These are phyloP conservation scores for Globisporangium iwayamae DNA, from an alignment of 352 stramenopile genomes.

Conservation along the genomic window DNA sequence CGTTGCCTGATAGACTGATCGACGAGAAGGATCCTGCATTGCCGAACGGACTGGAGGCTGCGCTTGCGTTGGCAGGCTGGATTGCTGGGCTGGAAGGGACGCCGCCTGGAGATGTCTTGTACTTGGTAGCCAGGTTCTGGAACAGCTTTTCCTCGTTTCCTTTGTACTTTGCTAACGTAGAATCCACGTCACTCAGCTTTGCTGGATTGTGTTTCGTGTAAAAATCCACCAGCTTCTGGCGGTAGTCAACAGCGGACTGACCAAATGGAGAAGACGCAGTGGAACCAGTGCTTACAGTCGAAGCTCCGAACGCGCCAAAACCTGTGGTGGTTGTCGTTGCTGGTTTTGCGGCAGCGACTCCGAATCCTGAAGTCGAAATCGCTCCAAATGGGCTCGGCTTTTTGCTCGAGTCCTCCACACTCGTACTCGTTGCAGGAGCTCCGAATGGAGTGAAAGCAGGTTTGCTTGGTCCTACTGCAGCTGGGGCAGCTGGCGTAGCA, in stretches of 20 bases:
- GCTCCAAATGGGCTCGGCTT: slow-evolving; percentile 31
- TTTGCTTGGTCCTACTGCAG: slow-evolving; percentile 2
- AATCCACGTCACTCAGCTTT: slow-evolving; percentile 85
- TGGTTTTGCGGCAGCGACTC: slow-evolving; percentile 7
- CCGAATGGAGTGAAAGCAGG: slow-evolving; percentile 20
- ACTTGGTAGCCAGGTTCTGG: slow-evolving; percentile 66
- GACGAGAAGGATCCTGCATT: slow-evolving; percentile 45
- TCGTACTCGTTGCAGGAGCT: slow-evolving; percentile 7
- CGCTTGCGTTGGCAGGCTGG: slow-evolving; percentile 32
- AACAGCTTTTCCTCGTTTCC: slow-evolving; percentile 80
- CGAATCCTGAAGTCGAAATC: slow-evolving; percentile 7
- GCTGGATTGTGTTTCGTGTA: slow-evolving; percentile 90
- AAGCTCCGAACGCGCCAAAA: slow-evolving; percentile 11
- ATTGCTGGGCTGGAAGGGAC: slow-evolving; percentile 36
- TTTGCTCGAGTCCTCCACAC: slow-evolving; percentile 4
- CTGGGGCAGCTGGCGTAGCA: slow-evolving; percentile 20
- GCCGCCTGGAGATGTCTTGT: slow-evolving; percentile 35
- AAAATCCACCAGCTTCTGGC: slow-evolving; percentile 80
- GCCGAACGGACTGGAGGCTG: slow-evolving; percentile 58
- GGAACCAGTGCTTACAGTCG: slow-evolving; percentile 12
- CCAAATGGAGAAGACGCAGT: slow-evolving; percentile 34
- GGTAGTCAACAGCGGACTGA: slow-evolving; percentile 44
- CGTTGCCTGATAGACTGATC: slow-evolving; percentile 22
- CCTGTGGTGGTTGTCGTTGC: slow-evolving; percentile 7
- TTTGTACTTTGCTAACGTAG: slow-evolving; percentile 89